A percentile compares a stretch with the other conserved stretches of the same genome.
Evolutionary conservation across 169 alveolate species (phyloP).

Genomic region (Babesia divergens): DNA sequence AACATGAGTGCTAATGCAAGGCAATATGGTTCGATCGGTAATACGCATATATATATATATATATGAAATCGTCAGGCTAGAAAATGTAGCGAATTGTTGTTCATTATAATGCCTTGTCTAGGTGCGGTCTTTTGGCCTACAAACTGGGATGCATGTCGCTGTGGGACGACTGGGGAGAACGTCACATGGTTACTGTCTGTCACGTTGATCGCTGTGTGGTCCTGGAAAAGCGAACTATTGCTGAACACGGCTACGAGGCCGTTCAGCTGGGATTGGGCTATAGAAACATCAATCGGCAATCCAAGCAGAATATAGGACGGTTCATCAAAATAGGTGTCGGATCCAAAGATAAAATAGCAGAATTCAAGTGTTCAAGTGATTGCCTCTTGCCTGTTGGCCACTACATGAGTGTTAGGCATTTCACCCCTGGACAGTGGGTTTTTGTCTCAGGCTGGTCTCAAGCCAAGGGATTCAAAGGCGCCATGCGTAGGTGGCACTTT

Average conservation of each 20-base stretch:
- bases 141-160: constrained; percentile 85
- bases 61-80: no score
- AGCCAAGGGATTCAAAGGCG: constrained; percentile 83
- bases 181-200: constrained; percentile 82
- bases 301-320: constrained; percentile 77
- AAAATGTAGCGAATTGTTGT: no score
- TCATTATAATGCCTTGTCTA: constrained; percentile 5
- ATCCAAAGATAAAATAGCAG: constrained; percentile 75
- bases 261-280: constrained; percentile 81
- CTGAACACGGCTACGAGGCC: constrained; percentile 84
- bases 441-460: constrained; percentile 83
- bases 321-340: constrained; percentile 75
- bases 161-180: constrained; percentile 88
- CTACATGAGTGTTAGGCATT: constrained; percentile 79
- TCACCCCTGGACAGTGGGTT: constrained; percentile 86
- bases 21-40: no score
- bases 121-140: constrained; percentile 80
- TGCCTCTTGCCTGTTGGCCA: constrained; percentile 83
- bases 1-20: no score
- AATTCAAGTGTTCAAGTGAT: constrained; percentile 83
- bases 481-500: constrained; percentile 83
- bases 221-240: constrained; percentile 75
- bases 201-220: constrained; percentile 82
- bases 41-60: no score
- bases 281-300: constrained; percentile 68